Base-by-base conservation (phyloP, 352 stramenopile genomes). In the Globisporangium alternatum region DNA sequence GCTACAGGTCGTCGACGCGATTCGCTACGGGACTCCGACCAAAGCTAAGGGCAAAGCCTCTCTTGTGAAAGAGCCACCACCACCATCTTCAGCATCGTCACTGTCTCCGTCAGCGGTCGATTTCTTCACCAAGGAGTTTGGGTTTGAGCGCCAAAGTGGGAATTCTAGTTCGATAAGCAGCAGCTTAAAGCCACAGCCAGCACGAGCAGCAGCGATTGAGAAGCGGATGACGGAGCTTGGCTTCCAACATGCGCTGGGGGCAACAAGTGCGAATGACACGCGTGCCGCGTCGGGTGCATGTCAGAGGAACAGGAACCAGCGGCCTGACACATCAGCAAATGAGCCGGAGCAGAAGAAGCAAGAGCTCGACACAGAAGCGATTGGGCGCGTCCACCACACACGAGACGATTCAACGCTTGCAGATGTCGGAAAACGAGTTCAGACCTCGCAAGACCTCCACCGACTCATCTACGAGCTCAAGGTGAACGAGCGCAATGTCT, bases 391-490 rank as follows among this genome's bases (percentile, higher is more conserved):
- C 35, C 35, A 13, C 0, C 35, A 41, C 13, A 44, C 45, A 7
- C 25, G 51, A 45, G 65, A 71, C 21, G 65, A 70, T n/a, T 51
- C 39, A n/a, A 54, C 39, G 8, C 35, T 70, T 1, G 25, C 44
- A 13, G 59, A 44, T 19, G 17, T 47, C 3, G 37, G 64, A 0
- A 48, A 59, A 49, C 64, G 31, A 19, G n/a, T 55, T 53, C 71
- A 66, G 30, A 76, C 66, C 13, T 54, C 73, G 1, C 81, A 86
- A 56, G 74, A 88, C 60, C 61, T 89, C 7, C 75, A 85, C 61
- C 70, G 66, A 8, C 69, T 86, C n/a, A 77, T 88, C 54, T 90
- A 90, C 55, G 77, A 89, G 49, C 69, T 90, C 1, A 90, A 90
- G 72, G 76, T 78, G n/a, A n/a, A n/a, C n/a, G n/a, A n/a, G 31